Conservation (phyloP, 495 filamentous ascomycete species). For the Neurospora sp. region DNA sequence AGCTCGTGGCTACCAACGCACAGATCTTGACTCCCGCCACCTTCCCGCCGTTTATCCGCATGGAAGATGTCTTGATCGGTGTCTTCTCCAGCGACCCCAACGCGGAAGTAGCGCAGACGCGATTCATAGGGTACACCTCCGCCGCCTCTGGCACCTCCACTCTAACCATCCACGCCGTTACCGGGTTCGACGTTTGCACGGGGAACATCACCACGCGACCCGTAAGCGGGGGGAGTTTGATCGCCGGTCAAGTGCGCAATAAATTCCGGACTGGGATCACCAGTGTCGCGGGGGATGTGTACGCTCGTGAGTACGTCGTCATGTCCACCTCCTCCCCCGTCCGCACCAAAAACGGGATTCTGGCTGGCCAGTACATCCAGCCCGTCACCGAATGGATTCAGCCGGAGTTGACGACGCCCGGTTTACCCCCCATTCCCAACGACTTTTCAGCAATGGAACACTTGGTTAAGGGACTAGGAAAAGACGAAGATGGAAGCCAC, state of each 20-base stretch:
- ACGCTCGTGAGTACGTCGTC: conserved; percentile 26
- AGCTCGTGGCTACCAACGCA: conserved; percentile 25
- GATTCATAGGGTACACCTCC: conserved; percentile 12
- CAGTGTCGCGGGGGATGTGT: conserved; percentile 21
- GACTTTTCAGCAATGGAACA: conserved; percentile 9
- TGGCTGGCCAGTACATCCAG: conserved; percentile 27
- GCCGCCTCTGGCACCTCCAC: conserved; percentile 2
- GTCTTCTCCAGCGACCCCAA: conserved; percentile 19
- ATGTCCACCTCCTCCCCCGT: background rate
- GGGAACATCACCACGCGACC: conserved; percentile 22
- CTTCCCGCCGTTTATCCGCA: conserved; percentile 23
- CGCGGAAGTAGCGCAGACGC: conserved; percentile 23
- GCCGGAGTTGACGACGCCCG: conserved; percentile 9
- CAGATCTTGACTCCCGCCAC: conserved; percentile 19
- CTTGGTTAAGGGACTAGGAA: conserved; percentile 12
- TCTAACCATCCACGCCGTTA: conserved; percentile 28
- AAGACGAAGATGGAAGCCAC: conserved; percentile 7
- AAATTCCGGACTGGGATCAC: conserved; percentile 4
- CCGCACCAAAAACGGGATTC: too few species aligned
- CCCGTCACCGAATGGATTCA: conserved; percentile 33
- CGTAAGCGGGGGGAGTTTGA: conserved; percentile 14
- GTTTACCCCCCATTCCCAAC: conserved; percentile 8
- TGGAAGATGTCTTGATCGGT: conserved; percentile 27
- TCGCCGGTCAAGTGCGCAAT: background rate
- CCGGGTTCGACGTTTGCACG: conserved; percentile 29